These are phyloP conservation scores for Ephemerocybe angulata DNA, from an alignment of 768 basidiomycete genomes.

Conservation along the genomic window DNA sequence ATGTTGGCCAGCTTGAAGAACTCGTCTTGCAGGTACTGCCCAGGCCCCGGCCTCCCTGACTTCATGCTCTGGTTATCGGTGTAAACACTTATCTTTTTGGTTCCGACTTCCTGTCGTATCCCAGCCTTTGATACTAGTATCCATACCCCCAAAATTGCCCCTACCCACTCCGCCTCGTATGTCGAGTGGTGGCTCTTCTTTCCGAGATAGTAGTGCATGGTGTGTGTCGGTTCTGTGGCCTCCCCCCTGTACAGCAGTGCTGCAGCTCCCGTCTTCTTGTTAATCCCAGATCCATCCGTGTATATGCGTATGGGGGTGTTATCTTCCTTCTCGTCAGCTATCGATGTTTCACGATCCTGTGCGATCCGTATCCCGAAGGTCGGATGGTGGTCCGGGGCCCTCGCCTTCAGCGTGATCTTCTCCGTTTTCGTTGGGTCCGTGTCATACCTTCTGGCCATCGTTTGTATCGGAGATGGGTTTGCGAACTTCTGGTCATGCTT, in stretches of 20 bases:
- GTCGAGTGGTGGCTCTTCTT: conserved; percentile 13
- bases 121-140: conserved; percentile 10
- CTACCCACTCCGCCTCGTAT: conserved; percentile 21
- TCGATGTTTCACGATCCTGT: neutral
- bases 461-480: conserved; percentile 9
- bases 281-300: conserved; percentile 17
- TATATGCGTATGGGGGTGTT: neutral
- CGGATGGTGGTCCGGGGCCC: neutral
- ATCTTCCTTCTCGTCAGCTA: neutral
- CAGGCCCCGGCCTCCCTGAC: conserved; percentile 7
- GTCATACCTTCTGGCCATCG: conserved; percentile 7
- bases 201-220: conserved; percentile 14
- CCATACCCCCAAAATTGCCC: conserved; percentile 16
- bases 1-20: neutral
- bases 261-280: conserved; percentile 21
- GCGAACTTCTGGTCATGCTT: neutral
- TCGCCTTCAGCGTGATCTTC: neutral
- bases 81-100: conserved; percentile 11
- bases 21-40: conserved; percentile 8
- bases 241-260: conserved; percentile 9
- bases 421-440: conserved; percentile 14
- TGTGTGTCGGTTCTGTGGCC: neutral
- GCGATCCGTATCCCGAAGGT: conserved; percentile 2
- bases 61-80: conserved; percentile 16
- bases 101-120: neutral